Base-by-base conservation (phyloP, 495 filamentous ascomycete genomes). In the Podospora australis region DNA sequence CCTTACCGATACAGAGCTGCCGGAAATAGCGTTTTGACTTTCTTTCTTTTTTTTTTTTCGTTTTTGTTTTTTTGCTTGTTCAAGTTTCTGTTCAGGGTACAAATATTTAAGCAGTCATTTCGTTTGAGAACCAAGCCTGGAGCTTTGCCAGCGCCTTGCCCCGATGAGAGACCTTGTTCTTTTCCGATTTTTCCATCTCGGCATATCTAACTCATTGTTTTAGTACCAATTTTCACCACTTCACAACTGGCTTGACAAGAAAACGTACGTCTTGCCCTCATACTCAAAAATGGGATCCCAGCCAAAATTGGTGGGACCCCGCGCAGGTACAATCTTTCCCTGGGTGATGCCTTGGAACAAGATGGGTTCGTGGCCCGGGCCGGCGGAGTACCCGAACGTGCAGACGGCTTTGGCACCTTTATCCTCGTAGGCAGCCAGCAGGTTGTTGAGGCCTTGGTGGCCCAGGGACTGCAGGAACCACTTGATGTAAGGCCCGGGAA, bases 271-370 rank as follows among this genome's bases (percentile, higher is more conserved):
- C 68, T 88, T 70, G 39, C 90, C 91, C 54, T 91, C 79, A 57
- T 92, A 90, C 69, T 99, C 92, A 57, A 99, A 99, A 40, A 95
- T 86, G 0, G 94, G 80, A 63, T 99, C 92, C 92, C 94, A 97
- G 10, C 92, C 92, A 65, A 99, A 97, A 43, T 80, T 77, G 16
- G 77, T 65, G 23, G 82, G 78, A n/a, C 87, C 87, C 50, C 87
- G 64, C 14, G 86, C 69, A n/a, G 81, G 78, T 21, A 91, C 87
- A 49, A 91, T 82, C 62, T 81, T 88, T 59, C 77, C 80, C 45
- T 74, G 63, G 5, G 88, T 95, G 53, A 85, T 73, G 1, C 92
- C 92, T 71, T 99, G 87, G 67, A 97, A 99, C 4, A 97, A 67
- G n/a, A 91, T 69, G 1, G 86, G 81, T 57, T 95, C 87, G 30